Percentiles rank a stretch among this genome's conserved stretches.
Conservation (phyloP, 2,329 filamentous ascomycete genomes). For the Fusarium algeriense region DNA sequence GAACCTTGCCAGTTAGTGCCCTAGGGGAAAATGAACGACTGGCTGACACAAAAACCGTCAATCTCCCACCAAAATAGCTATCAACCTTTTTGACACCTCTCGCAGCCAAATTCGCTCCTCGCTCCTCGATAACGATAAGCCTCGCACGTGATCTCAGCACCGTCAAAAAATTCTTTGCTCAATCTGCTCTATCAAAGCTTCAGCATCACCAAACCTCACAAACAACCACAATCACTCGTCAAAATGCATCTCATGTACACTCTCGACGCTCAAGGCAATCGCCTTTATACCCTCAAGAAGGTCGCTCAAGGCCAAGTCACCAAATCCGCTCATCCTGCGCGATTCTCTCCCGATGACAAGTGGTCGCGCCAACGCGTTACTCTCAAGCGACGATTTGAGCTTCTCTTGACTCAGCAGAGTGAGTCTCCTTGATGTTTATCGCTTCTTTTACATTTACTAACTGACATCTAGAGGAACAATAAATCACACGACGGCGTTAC, state of each 20-base stretch:
- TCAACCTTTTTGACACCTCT: no score
- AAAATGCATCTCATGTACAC: conserved; percentile 83
- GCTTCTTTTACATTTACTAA: background rate
- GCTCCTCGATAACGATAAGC: conserved; percentile 35
- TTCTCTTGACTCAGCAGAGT: conserved; percentile 85
- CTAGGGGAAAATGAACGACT: no score
- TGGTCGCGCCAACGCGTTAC: conserved; percentile 97
- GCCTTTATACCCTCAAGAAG: conserved; percentile 96
- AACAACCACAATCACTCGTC: conserved; percentile 15
- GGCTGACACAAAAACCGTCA: no score
- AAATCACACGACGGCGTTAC: conserved; percentile 35
- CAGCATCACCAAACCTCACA: conserved; percentile 10
- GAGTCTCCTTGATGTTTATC: conserved; percentile 41
- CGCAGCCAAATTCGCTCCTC: no score
- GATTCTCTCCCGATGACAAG: conserved; percentile 98
- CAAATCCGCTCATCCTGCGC: conserved; percentile 94
- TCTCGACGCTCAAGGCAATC: conserved; percentile 83
- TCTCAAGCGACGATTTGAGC: conserved; percentile 90
- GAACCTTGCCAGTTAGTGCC: background rate
- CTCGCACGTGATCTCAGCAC: conserved; percentile 39
- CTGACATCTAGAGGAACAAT: conserved; percentile 40
- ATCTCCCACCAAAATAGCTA: no score
- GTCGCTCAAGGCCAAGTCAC: conserved; percentile 85
- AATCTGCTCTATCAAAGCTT: conserved; percentile 22
- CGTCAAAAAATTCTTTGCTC: conserved; percentile 35